Evolutionary conservation across 2,329 filamentous ascomycete species (phyloP), one percentile per base, ranked within the genome.

Genomic region (Talaromyces sp.): DNA sequence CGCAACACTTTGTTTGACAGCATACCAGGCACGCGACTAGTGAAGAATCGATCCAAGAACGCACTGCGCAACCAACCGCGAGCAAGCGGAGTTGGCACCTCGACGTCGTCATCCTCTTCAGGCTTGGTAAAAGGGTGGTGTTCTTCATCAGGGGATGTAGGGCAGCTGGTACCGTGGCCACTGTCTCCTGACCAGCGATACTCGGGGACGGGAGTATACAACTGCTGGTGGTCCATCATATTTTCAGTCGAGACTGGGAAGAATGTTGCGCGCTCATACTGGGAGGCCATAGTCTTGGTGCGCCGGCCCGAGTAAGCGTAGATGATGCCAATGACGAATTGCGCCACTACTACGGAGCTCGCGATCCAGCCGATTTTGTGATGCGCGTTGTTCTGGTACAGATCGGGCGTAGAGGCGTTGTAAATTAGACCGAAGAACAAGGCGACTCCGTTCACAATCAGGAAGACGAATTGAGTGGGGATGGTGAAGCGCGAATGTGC

Each of bases 341-440:
- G 94, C 0, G 85, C 87, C 61, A 83, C 83, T 11, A 90, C 83
- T 3, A 93, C 82, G 82, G 87, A 90, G 3, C 90, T 94, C 35
- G 90, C 84, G 49, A 91, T 83, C 94, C 94, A 98, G 63, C 93
- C 93, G 50, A 94, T 84, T 76, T 91, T 93, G 80, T 93, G 89
- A 76, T 97, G 93, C n/a, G 90, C 86, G 74, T 96, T 96, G 74
- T 90, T 89, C 37, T 88, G 88, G 75, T 97, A 97, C 25, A 97
- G 81, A 73, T 97, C 91, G 0, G 93, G 92, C 0, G 92, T 96
- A 68, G 86, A 87, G 65, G 85, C 83, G 75, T 95, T 92, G 81
- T 97, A 97, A 39, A 92, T 80, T 59, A 86, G 84, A 8, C 86
- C 87, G 31, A 90, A 74, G 15, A 91, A 72, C 27, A 93, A 70